phyloP scores from a whole-genome alignment of 1,139 yeast genomes.

The Lodderomyces pseudojiufengensis region DNA sequence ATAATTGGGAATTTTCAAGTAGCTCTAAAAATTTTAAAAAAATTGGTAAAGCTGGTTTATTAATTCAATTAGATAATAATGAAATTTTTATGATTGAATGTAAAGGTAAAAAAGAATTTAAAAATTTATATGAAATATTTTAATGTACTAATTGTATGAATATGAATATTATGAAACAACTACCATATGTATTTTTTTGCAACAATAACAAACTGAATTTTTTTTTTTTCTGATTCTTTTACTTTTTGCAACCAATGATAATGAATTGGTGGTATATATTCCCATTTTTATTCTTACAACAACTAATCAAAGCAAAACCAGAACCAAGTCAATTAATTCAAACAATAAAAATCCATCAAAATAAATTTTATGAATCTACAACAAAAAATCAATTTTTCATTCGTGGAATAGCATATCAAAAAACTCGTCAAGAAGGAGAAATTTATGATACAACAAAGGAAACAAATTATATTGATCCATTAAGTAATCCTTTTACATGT shows the following conservation, averaged over 20 bases:
- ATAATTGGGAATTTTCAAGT: conserved; percentile 34
- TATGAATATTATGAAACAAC: too few relatives aligned
- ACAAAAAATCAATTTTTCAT: conserved; percentile 49
- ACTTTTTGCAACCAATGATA: neutral
- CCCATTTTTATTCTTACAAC: neutral
- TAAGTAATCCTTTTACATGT: conserved; percentile 46
- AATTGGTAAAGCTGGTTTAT: conserved; percentile 46
- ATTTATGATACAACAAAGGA: conserved; percentile 19
- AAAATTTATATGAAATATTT: conserved; percentile 31
- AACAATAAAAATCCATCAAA: conserved; percentile 29
- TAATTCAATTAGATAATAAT: conserved; percentile 30
- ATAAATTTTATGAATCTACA: conserved; percentile 42
- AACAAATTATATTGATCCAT: conserved; percentile 49
- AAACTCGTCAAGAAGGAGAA: conserved; percentile 34
- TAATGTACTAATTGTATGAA: too few relatives aligned
- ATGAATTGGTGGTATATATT: neutral
- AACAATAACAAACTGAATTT: neutral
- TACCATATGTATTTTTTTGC: neutral
- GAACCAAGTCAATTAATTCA: neutral
- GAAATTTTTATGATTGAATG: conserved; percentile 46
- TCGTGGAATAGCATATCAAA: conserved; percentile 60
- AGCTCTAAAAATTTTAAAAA: conserved; percentile 30
- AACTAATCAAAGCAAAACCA: neutral
- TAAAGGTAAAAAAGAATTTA: conserved; percentile 43
- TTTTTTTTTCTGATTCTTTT: neutral